Base-by-base conservation (phyloP, 306 rosid genomes). In the Alnus glutinosa region DNA sequence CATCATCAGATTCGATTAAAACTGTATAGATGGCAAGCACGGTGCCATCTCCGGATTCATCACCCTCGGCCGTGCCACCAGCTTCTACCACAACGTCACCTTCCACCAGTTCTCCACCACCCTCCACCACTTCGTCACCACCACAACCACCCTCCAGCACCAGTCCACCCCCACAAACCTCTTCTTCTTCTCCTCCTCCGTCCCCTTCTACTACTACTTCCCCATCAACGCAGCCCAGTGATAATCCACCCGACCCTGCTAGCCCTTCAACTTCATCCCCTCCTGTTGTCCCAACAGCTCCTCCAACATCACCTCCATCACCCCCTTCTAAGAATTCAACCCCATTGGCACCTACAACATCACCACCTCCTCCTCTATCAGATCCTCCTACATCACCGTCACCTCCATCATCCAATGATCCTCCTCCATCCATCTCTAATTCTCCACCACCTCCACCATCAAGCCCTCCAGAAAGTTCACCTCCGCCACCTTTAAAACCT, bases 41-140 rank as follows among this genome's bases (percentile, higher is more conserved):
- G 52, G 83, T 93, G 61, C 94, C 97, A 70, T 86, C 94, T 36
- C 93, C 94, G 58, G 62, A 75, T 69, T 87, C 92, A 9, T 42
- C 90, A 34, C 64, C 90, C 34, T 57, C 85, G 37, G 76, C 85
- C 8, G 66, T 83, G 46, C 81, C 92, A 64, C 87, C 91, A 48
- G 67, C 88, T 66, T 70, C 87, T 36, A 71, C 48, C 11, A 55
- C 89, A 23, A 51, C 82, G 3, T 63, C 71, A 12, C 61, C 84
- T 39, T 44, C 72, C 28, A 39, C 72, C 72, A 42, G 49, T 67
- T 42, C 51, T 15, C 55, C 82, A 28, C 77, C 48, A 11, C 55
- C 79, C 8, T n/a, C 83, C 6, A 52, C 87, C 4, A 28, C 77
- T 84, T 39, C 70, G 15, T 28, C 66, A 14, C 72, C 39, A 14